These are phyloP conservation scores for Fusarium annulatum DNA, from an alignment of 2,329 filamentous ascomycete species.

Conservation along the genomic window DNA sequence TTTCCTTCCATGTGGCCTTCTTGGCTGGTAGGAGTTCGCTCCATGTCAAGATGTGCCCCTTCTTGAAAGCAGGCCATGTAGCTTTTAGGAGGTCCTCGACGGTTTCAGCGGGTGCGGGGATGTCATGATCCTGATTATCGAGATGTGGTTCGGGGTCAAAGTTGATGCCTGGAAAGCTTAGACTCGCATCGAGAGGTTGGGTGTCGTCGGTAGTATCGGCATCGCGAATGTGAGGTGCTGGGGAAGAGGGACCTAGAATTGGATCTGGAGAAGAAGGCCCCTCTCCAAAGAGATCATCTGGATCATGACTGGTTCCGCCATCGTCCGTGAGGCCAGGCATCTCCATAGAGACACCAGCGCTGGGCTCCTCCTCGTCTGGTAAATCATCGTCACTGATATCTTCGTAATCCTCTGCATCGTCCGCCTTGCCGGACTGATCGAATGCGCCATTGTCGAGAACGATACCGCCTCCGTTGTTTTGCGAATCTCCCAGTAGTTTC, in stretches of 20 bases:
- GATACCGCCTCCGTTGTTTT: constrained; percentile 54
- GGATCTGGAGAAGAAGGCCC: constrained; percentile 62
- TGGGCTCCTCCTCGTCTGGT: constrained; percentile 78
- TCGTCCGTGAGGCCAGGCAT: constrained; percentile 69
- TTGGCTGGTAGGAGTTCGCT: constrained; percentile 86
- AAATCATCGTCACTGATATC: constrained; percentile 94
- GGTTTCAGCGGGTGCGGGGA: constrained; percentile 77
- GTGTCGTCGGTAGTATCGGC: constrained; percentile 51
- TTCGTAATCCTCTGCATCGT: constrained; percentile 90
- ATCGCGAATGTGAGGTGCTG: constrained; percentile 56
- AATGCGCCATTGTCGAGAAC: constrained; percentile 61
- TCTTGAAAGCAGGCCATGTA: constrained; percentile 84
- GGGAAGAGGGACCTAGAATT: constrained; percentile 57
- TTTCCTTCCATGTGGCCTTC: constrained; percentile 80
- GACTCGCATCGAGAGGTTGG: constrained; percentile 46
- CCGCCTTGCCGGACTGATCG: constrained; percentile 82
- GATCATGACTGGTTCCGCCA: constrained; percentile 68
- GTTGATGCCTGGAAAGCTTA: constrained; percentile 58
- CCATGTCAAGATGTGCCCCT: constrained; percentile 79
- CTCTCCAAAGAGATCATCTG: constrained; percentile 77
- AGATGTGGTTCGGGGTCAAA: constrained; percentile 60
- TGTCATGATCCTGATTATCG: constrained; percentile 69
- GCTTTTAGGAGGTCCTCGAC: constrained; percentile 81
- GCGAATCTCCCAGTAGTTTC: constrained; percentile 56
- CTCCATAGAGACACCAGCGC: constrained; percentile 56